Evolutionary conservation across 495 filamentous ascomycete genomes (phyloP).

Genomic region (Staphylotrichum longicolle): DNA sequence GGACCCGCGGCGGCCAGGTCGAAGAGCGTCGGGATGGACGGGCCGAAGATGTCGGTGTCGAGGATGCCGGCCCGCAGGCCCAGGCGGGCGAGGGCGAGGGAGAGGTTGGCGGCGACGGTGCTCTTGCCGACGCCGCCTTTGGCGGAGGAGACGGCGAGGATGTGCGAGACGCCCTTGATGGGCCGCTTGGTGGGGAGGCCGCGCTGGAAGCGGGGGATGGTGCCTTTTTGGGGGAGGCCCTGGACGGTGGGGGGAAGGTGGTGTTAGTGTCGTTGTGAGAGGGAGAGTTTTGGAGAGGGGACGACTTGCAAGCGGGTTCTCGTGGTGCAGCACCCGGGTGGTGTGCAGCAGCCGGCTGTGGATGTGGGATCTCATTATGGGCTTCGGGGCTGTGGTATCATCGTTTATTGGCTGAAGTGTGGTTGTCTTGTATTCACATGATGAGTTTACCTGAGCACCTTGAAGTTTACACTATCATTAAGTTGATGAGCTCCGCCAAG

Average conservation of each 20-base stretch:
- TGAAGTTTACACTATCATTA: no score
- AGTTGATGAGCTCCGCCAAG: no score
- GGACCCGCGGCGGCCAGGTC: constrained; percentile 60
- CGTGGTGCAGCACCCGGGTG: constrained; percentile 65
- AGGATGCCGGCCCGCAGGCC: constrained; percentile 83
- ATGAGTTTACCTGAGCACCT: no score
- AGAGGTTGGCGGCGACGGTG: constrained; percentile 88
- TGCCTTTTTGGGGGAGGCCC: constrained; percentile 79
- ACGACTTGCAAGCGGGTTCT: constrained; percentile 75
- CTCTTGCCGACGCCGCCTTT: constrained; percentile 97
- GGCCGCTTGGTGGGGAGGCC: constrained; percentile 76
- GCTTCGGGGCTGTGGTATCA: background rate
- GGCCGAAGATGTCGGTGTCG: constrained; percentile 95
- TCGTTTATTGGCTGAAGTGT: background rate
- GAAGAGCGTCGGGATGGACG: constrained; percentile 87
- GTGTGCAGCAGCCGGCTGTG: constrained; percentile 63
- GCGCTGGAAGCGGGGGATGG: constrained; percentile 76
- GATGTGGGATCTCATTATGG: constrained; percentile 47
- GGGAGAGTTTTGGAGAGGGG: constrained; percentile 17
- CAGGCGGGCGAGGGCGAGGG: constrained; percentile 75
- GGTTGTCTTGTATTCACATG: no score
- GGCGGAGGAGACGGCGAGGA: constrained; percentile 89
- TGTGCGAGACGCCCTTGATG: constrained; percentile 78
- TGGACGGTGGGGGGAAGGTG: constrained; percentile 31
- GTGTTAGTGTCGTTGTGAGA: constrained; percentile 17